A percentile compares a stretch with the other conserved stretches of the same genome.
These are phyloP conservation scores for Salvia splendens DNA, from an alignment of 257 asterid genomes.

Conservation along the genomic window DNA sequence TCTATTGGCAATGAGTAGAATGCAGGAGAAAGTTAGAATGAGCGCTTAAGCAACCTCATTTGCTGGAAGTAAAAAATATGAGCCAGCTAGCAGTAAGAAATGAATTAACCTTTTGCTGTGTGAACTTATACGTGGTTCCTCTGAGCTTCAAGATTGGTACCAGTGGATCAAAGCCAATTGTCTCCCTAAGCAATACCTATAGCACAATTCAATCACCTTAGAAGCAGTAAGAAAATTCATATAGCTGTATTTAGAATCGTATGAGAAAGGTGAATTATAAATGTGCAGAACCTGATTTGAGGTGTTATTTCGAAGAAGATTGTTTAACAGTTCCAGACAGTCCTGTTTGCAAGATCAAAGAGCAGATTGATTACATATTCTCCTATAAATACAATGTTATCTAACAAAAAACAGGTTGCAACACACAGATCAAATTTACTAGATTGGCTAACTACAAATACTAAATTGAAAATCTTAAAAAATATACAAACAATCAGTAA, in stretches of 20 bases:
- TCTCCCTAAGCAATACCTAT: slow-evolving; percentile 90
- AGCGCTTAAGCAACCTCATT: slow-evolving; percentile 21
- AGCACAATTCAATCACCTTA: slow-evolving; percentile 31
- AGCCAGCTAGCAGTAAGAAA: slow-evolving; percentile 25
- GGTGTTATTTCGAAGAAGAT: slow-evolving; percentile 77
- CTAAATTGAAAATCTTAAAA: not conserved
- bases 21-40: slow-evolving; percentile 41
- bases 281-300: slow-evolving; percentile 77
- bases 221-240: slow-evolving; percentile 24
- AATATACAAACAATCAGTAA: not conserved
- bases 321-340: slow-evolving; percentile 83
- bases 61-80: not conserved
- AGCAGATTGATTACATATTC: slow-evolving; percentile 14
- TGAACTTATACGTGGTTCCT: slow-evolving; percentile 82
- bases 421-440: not conserved
- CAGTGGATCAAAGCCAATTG: slow-evolving; percentile 79
- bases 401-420: not conserved
- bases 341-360: slow-evolving; percentile 61
- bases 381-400: slow-evolving; percentile 15
- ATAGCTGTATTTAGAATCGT: not conserved
- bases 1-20: slow-evolving; percentile 74
- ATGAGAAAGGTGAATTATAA: slow-evolving; percentile 17
- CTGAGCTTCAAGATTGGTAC: slow-evolving; percentile 78
- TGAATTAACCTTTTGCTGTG: slow-evolving; percentile 88
- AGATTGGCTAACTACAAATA: not conserved